A percentile compares a stretch with the other conserved stretches of the same genome.
These are phyloP conservation scores for Rhizopogon sp. DNA, from an alignment of 768 basidiomycete genomes.

Conservation along the genomic window DNA sequence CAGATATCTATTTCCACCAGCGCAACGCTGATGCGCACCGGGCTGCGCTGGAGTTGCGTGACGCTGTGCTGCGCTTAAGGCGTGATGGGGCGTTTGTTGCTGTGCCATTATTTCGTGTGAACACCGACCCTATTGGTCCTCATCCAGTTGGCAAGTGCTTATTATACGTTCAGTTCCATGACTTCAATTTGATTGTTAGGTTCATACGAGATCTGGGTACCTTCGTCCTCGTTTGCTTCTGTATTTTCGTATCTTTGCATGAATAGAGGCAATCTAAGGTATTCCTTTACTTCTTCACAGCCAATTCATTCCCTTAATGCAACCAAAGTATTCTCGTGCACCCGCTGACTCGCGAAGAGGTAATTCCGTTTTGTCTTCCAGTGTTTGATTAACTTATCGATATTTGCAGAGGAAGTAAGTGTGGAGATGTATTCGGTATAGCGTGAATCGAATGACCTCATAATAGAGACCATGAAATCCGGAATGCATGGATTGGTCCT, in stretches of 20 bases:
- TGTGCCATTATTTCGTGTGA: conserved; percentile 70
- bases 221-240: conserved; percentile 64
- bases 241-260: conserved; percentile 75
- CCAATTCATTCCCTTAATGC: not conserved
- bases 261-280: conserved; percentile 70
- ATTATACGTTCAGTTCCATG: not conserved
- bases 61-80: conserved; percentile 65
- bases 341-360: conserved; percentile 68
- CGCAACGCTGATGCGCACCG: conserved; percentile 55
- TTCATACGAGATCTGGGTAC: conserved; percentile 80
- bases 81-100: conserved; percentile 77
- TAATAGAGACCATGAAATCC: conserved; percentile 67
- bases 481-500: conserved; percentile 71
- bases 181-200: conserved; percentile 33
- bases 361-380: conserved; percentile 15
- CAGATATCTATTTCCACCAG: conserved; percentile 81
- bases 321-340: conserved; percentile 62
- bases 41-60: conserved; percentile 62
- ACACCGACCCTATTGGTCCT: conserved; percentile 63
- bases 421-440: not conserved
- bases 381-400: not conserved
- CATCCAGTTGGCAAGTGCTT: conserved; percentile 63
- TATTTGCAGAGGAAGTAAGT: conserved; percentile 46
- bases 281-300: not conserved
- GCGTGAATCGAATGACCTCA: not conserved